Base-by-base conservation (phyloP, 768 basidiomycete species). In the Boletus coccyginus region DNA sequence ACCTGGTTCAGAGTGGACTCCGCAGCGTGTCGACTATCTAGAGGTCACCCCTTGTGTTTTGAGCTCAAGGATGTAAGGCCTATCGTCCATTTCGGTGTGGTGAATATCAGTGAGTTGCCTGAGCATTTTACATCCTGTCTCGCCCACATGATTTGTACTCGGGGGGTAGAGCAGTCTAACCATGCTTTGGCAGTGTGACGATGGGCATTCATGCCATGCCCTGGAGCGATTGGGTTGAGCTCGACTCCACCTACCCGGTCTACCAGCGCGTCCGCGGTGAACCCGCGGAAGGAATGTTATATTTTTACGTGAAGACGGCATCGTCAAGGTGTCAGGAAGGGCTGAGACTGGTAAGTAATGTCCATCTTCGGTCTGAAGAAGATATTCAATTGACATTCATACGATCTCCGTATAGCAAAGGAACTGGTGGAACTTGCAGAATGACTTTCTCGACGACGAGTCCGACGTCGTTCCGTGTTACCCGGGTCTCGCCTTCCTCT, bases 181-280 rank as follows among this genome's bases (percentile, higher is more conserved):
- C 24, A 32, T 31, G 13, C 3, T 21, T 5, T 36, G 36, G 17
- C 39, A 88, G 86, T 60, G 76, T 86, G 41, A 88, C 85, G 33
- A 88, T 88, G 85, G 86, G 82, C 58, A 81, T 86, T 62, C 79
- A 83, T 39, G 71, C 65, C 47, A 88, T 90, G 86, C 74, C 74
- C 10, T 90, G 84, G 83, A 77, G 78, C 40, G 81, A 86, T 51
- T 90, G 88, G 88, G 82, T 90, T 45, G 85, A 89, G 73, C 75
- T 88, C 33, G 88, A 88, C 67, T 76, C 78, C 52, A 73, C 81
- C 52, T 87, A 82, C 63, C 65, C 74, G 17, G 62, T 66, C 19
- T 86, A 83, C 63, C 80, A 87, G 64, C 72, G 70, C 9, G 79
- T 90, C 41, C 80, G 82, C 48, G 69, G 73, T n/a, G 51, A 10